phyloP scores from a whole-genome alignment of 306 rosid species.

The Sesbania bispinosa region DNA sequence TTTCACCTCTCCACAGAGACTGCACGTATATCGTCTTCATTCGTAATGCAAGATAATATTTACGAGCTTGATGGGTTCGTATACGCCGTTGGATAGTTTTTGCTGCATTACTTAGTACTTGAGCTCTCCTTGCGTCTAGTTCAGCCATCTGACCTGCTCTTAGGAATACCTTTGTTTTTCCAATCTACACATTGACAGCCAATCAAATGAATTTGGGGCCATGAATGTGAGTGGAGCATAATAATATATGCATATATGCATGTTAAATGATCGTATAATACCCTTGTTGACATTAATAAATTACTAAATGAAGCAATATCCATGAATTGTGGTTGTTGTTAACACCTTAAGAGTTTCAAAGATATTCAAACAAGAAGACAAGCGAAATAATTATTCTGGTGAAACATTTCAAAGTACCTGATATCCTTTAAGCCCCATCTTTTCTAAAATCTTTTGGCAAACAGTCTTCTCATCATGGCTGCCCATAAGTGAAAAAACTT shows the following conservation, averaged over 20 bases:
- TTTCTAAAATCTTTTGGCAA: constrained; percentile 76
- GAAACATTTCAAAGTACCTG: constrained; percentile 62
- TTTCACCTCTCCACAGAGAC: constrained; percentile 84
- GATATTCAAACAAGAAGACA: constrained; percentile 15
- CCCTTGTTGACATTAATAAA: neutral
- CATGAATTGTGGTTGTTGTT: constrained; percentile 16
- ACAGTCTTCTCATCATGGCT: constrained; percentile 76
- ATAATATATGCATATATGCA: neutral
- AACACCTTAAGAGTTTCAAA: constrained; percentile 1
- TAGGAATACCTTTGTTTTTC: constrained; percentile 88
- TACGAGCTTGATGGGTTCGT: constrained; percentile 76
- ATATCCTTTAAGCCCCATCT: constrained; percentile 84
- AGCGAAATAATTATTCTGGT: neutral
- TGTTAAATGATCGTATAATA: constrained; percentile 7
- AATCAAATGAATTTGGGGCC: constrained; percentile 27
- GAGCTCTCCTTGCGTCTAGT: constrained; percentile 85
- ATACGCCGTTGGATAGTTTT: constrained; percentile 79
- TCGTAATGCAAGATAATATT: constrained; percentile 73
- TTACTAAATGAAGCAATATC: constrained; percentile 22
- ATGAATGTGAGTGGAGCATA: constrained; percentile 16
- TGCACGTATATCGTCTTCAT: constrained; percentile 63
- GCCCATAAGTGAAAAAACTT: constrained; percentile 32
- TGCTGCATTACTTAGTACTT: constrained; percentile 79
- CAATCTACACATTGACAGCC: constrained; percentile 61
- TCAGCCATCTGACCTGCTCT: constrained; percentile 99